phyloP scores from a whole-genome alignment of 2,329 filamentous ascomycete genomes.

The Dactylellina cionopaga region DNA sequence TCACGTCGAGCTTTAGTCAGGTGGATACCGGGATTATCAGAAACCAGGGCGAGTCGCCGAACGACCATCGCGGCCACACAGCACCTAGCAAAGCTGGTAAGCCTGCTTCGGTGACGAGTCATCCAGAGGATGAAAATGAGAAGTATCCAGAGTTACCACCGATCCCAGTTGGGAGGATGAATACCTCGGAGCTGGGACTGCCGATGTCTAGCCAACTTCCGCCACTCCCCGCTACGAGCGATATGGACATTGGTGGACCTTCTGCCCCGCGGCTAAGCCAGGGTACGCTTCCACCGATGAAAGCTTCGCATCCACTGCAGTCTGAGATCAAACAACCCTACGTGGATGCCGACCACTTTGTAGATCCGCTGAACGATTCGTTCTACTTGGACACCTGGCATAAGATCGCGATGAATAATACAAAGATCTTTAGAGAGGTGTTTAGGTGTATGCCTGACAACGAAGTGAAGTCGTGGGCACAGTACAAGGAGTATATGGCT shows the following conservation, averaged over 20 bases:
- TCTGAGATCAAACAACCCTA: conserved; percentile 77
- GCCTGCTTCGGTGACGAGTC: conserved; percentile 46
- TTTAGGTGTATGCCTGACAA: conserved; percentile 98
- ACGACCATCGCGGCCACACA: conserved; percentile 4
- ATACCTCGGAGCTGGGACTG: conserved; percentile 75
- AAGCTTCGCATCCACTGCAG: conserved; percentile 64
- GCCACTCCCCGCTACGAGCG: conserved; percentile 74
- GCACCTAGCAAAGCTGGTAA: neutral
- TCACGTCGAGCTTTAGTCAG: conserved; percentile 45
- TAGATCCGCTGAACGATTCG: conserved; percentile 80
- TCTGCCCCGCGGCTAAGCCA: conserved; percentile 67
- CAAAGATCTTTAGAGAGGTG: conserved; percentile 88
- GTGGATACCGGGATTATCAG: conserved; percentile 45
- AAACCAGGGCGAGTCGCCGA: neutral
- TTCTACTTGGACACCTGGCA: conserved; percentile 93
- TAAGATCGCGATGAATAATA: conserved; percentile 89
- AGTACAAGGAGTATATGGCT: conserved; percentile 84
- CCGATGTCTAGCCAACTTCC: conserved; percentile 75
- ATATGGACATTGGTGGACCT: conserved; percentile 83
- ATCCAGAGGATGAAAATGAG: conserved; percentile 58
- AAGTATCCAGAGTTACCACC: conserved; percentile 68
- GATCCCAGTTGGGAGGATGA: conserved; percentile 65
- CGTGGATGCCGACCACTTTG: conserved; percentile 92
- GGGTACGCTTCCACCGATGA: conserved; percentile 58
- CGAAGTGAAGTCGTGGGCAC: conserved; percentile 90